These are phyloP conservation scores for Apium graveolens DNA, from an alignment of 129 eudicot genomes.

Conservation along the genomic window DNA sequence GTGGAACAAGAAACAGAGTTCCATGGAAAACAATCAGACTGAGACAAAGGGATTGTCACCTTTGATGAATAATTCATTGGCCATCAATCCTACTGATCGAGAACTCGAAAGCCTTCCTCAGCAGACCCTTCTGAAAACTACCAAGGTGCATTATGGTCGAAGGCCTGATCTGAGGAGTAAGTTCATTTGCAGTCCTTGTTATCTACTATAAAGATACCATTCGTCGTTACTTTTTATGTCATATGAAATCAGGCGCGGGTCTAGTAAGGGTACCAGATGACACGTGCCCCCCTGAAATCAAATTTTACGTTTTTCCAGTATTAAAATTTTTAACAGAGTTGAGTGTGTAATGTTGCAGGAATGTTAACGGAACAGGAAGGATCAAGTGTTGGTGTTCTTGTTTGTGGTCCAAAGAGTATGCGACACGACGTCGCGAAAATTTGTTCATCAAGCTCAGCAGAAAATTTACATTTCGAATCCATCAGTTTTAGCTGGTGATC, in stretches of 20 bases:
- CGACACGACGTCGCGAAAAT: not conserved
- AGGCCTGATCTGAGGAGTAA: slow-evolving; percentile 56
- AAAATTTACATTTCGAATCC: not conserved
- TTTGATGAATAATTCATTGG: not conserved
- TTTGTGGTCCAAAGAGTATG: slow-evolving; percentile 2
- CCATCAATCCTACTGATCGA: slow-evolving; percentile 17
- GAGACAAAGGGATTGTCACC: slow-evolving; percentile 15
- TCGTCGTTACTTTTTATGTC: too few relatives aligned
- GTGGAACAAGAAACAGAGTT: slow-evolving; percentile 48
- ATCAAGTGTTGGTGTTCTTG: not conserved
- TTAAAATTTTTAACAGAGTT: too few relatives aligned
- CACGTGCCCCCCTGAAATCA: too few relatives aligned
- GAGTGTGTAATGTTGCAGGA: not conserved
- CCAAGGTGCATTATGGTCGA: slow-evolving; percentile 39
- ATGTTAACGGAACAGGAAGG: not conserved
- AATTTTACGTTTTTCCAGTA: too few relatives aligned
- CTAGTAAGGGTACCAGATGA: too few relatives aligned
- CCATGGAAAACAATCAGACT: not conserved
- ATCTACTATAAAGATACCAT: not conserved
- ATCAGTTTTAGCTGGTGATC: slow-evolving; percentile 9
- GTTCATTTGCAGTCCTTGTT: slow-evolving; percentile 5
- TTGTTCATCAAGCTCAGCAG: not conserved
- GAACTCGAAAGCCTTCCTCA: slow-evolving; percentile 57
- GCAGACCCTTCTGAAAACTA: slow-evolving; percentile 26
- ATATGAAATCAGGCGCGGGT: not conserved